Evolutionary conservation across 495 filamentous ascomycete genomes (phyloP).

Genomic region (Tuber borchii): DNA sequence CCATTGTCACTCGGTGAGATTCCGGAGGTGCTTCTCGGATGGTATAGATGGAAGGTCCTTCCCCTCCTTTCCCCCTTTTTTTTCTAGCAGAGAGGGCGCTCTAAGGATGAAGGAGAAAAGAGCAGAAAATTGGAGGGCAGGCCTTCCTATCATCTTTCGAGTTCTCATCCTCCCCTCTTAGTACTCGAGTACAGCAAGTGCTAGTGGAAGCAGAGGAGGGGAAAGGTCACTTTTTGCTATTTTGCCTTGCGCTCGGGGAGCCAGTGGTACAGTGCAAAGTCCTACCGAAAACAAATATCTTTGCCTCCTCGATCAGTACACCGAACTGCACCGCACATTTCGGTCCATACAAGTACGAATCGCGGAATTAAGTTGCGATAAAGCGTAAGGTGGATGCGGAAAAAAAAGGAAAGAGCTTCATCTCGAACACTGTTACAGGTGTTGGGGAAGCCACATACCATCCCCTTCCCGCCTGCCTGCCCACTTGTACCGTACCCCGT

Average conservation of each 20-base stretch:
- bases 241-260: constrained; percentile 1
- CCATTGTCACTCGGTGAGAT: not conserved
- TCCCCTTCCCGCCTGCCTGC: not conserved
- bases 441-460: not conserved
- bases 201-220: not conserved
- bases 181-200: not conserved
- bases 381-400: not conserved
- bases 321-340: not conserved
- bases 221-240: not conserved
- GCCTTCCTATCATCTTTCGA: not conserved
- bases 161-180: not conserved
- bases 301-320: not conserved
- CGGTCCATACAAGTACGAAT: not conserved
- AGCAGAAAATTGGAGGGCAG: not conserved
- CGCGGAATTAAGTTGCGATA: not conserved
- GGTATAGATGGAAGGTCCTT: not conserved
- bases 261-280: not conserved
- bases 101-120: not conserved
- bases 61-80: too few species aligned
- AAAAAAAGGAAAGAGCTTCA: not conserved
- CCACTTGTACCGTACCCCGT: not conserved
- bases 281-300: not conserved
- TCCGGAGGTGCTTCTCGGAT: not conserved
- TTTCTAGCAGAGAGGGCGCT: not conserved
- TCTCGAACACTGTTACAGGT: not conserved